Evolutionary conservation across 345 rosid species (phyloP).

Genomic region (Sisymbrium irio): DNA sequence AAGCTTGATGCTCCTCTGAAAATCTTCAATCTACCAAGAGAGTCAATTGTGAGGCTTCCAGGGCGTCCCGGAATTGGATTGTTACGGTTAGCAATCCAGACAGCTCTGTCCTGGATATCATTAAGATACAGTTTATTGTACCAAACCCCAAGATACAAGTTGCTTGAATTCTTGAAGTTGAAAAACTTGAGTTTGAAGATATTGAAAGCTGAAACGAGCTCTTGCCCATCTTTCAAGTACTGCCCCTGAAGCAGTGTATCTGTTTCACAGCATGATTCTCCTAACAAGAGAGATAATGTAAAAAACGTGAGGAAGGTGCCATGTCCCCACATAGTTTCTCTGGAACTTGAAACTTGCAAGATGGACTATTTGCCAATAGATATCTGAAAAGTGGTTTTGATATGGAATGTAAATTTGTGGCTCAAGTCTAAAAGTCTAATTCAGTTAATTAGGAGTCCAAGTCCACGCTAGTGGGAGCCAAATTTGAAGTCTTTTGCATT

Average conservation of each 20-base stretch:
- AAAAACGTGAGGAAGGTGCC: neutral
- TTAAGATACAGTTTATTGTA: slow-evolving; percentile 29
- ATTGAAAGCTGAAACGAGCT: slow-evolving; percentile 29
- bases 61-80: slow-evolving; percentile 6
- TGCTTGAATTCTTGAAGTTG: neutral
- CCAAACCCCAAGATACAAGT: slow-evolving; percentile 38
- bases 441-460: too few species aligned
- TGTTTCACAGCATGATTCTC: slow-evolving; percentile 16
- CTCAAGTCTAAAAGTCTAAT: too few species aligned
- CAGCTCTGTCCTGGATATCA: slow-evolving; percentile 7
- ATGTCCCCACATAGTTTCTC: slow-evolving; percentile 10
- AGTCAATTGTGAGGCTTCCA: slow-evolving; percentile 32
- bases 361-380: too few species aligned
- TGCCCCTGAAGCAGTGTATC: slow-evolving; percentile 32
- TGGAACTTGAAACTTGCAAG: neutral
- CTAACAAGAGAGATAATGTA: slow-evolving; percentile 16
- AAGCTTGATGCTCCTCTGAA: slow-evolving; percentile 4
- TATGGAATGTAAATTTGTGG: too few species aligned
- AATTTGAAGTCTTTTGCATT: too few species aligned
- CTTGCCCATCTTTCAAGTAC: slow-evolving; percentile 26
- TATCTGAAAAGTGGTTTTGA: too few species aligned
- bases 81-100: slow-evolving; percentile 41
- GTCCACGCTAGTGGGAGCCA: too few species aligned
- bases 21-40: slow-evolving; percentile 35
- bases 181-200: slow-evolving; percentile 36